phyloP scores from a whole-genome alignment of 306 rosid species.

The Fagus sylvatica region DNA sequence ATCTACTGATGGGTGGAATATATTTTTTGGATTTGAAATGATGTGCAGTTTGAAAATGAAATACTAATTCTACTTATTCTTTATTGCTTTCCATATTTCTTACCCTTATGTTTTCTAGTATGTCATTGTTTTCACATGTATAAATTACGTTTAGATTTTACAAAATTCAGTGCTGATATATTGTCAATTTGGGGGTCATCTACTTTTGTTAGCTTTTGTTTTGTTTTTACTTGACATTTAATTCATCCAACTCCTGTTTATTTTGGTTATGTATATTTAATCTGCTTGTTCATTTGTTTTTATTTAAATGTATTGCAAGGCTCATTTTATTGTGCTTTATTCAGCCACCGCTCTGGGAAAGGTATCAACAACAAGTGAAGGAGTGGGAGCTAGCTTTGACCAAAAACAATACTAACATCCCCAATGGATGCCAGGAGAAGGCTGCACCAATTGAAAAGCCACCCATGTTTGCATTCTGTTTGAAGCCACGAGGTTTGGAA shows the following conservation, averaged over 20 bases:
- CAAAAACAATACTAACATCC: slow-evolving; percentile 39
- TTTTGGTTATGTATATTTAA: slow-evolving; percentile 7
- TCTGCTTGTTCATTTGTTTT: not conserved
- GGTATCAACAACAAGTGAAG: slow-evolving; percentile 61
- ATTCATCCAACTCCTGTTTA: not conserved
- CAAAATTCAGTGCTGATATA: not conserved
- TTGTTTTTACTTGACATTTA: not conserved
- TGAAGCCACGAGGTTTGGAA: slow-evolving; percentile 93
- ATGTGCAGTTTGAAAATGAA: not conserved
- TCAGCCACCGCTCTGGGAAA: slow-evolving; percentile 91
- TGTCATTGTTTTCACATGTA: not conserved
- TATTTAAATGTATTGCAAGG: slow-evolving; percentile 7
- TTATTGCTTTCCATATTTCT: not conserved
- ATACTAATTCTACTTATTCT: not conserved
- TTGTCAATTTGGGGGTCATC: not conserved
- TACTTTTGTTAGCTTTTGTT: not conserved
- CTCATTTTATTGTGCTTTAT: slow-evolving; percentile 14
- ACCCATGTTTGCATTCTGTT: slow-evolving; percentile 87
- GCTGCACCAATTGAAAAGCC: slow-evolving; percentile 73
- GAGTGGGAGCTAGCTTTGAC: slow-evolving; percentile 77
- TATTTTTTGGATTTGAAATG: not conserved
- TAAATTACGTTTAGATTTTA: not conserved
- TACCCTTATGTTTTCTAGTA: not conserved
- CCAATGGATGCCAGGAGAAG: slow-evolving; percentile 55
- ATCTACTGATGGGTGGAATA: not conserved